Conservation (phyloP, 495 filamentous ascomycete genomes). For the Elasticomyces elasticus region DNA sequence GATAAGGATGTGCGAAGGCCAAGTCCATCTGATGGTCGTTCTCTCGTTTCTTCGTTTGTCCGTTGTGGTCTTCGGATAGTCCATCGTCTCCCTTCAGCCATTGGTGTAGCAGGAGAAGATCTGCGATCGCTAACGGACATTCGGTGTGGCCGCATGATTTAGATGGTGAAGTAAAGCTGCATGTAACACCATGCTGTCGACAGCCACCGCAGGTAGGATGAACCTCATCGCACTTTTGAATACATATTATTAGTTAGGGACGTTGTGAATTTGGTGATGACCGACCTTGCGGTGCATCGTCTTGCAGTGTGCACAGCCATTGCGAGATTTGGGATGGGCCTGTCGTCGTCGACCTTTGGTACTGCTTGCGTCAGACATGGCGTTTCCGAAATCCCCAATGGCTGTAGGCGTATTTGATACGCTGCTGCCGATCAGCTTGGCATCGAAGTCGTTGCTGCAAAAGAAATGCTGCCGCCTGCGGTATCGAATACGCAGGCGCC, state of each 20-base stretch:
- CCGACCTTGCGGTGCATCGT: slow-evolving; percentile 24
- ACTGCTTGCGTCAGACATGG: no score
- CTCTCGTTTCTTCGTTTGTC: not conserved
- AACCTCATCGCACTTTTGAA: slow-evolving; percentile 5
- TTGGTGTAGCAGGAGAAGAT: slow-evolving; percentile 4
- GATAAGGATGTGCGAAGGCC: not conserved
- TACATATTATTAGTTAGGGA: not conserved
- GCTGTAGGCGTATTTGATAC: no score
- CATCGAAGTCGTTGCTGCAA: no score
- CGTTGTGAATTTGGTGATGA: not conserved
- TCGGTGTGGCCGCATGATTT: not conserved
- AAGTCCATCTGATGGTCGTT: not conserved
- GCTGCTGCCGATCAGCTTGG: no score
- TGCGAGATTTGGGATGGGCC: slow-evolving; percentile 29
- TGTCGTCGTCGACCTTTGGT: no score
- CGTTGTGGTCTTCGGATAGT: slow-evolving; percentile 3
- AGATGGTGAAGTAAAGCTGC: not conserved
- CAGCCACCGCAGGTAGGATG: slow-evolving; percentile 5
- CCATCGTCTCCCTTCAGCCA: not conserved
- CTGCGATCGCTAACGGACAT: not conserved
- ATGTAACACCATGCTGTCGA: not conserved
- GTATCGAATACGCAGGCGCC: no score
- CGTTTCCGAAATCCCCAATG: no score
- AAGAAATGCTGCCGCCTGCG: no score
- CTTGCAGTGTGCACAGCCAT: slow-evolving; percentile 25